phyloP scores from a whole-genome alignment of 257 asterid genomes.

The Solanum piurae region DNA sequence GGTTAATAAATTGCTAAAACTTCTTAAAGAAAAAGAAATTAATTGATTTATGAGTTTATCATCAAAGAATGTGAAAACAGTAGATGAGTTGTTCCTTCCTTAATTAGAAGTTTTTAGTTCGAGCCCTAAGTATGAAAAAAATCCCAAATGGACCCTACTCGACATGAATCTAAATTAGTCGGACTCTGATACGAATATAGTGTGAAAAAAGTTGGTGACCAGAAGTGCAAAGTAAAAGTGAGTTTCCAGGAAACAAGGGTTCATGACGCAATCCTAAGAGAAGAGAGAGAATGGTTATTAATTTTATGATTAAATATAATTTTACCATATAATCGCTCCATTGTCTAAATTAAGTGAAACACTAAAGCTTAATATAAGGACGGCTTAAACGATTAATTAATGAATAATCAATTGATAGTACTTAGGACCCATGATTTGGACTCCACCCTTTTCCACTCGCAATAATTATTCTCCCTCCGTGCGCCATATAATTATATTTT shows the following conservation, averaged over 20 bases:
- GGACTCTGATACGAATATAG: too few species aligned
- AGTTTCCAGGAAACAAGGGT: neutral
- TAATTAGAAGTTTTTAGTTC: neutral
- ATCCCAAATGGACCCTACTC: accelerated
- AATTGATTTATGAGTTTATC: neutral
- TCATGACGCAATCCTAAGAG: neutral
- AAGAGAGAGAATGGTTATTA: neutral
- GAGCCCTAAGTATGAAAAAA: too few species aligned
- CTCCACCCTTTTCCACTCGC: conserved; percentile 19
- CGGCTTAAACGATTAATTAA: neutral
- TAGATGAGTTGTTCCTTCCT: too few species aligned
- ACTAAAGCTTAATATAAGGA: conserved; percentile 32
- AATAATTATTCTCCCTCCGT: conserved; percentile 30
- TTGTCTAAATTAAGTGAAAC: conserved; percentile 36
- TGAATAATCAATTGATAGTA: neutral
- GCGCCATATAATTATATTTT: conserved; percentile 17
- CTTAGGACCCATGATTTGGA: conserved; percentile 33
- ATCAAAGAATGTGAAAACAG: neutral
- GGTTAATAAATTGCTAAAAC: neutral
- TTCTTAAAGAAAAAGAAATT: too few species aligned
- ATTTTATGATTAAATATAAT: neutral
- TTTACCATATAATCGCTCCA: neutral
- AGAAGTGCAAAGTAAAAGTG: neutral
- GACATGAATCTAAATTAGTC: neutral
- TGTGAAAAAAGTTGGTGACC: neutral